Percentiles rank a stretch among this genome's conserved stretches.
Evolutionary conservation across 1,139 yeast species (phyloP).

Genomic region (Hyphopichia buzzinii): DNA sequence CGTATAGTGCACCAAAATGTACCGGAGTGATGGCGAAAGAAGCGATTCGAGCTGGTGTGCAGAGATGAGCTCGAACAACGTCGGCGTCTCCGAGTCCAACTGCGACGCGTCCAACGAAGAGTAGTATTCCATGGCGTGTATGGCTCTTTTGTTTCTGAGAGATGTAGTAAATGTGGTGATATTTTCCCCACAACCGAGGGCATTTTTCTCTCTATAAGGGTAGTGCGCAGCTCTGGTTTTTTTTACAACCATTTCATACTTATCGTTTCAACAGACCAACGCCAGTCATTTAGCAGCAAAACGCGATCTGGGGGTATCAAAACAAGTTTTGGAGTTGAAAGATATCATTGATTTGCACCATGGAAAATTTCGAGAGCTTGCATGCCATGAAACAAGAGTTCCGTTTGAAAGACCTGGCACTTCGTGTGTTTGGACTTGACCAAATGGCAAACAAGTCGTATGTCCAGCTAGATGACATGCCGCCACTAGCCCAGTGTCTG

Average conservation of each 20-base stretch:
- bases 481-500: not conserved
- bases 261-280: no score
- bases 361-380: slow-evolving; percentile 22
- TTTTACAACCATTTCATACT: no score
- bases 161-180: not conserved
- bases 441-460: not conserved
- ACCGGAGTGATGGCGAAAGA: slow-evolving; percentile 80
- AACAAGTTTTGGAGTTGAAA: no score
- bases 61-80: slow-evolving; percentile 79
- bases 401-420: slow-evolving; percentile 15
- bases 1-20: slow-evolving; percentile 78
- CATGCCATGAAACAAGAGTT: slow-evolving; percentile 18
- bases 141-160: slow-evolving; percentile 6
- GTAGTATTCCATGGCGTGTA: slow-evolving; percentile 76
- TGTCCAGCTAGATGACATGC: not conserved
- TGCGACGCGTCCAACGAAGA: slow-evolving; percentile 77
- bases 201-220: no score
- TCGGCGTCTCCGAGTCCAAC: slow-evolving; percentile 72
- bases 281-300: no score
- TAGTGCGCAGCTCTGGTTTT: no score
- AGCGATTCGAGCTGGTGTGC: slow-evolving; percentile 75
- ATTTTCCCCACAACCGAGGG: slow-evolving; percentile 9
- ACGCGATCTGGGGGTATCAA: no score
- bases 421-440: slow-evolving; percentile 17
- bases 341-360: slow-evolving; percentile 6